Evolutionary conservation across 2,329 filamentous ascomycete species (phyloP).

Genomic region (Nemania abortiva): DNA sequence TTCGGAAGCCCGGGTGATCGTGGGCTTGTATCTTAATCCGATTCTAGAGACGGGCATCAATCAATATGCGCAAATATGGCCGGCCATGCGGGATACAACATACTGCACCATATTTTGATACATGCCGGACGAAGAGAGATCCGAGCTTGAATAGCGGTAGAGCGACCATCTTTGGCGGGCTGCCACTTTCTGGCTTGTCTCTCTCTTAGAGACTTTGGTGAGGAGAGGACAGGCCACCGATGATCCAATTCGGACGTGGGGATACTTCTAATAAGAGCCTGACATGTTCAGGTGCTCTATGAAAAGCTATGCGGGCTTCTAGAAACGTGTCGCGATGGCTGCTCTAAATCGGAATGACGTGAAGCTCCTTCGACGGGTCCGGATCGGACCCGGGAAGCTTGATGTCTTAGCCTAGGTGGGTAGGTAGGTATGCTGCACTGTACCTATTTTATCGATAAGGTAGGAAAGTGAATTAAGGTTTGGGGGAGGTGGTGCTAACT

Average conservation of each 20-base stretch:
- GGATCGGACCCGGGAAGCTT: constrained; percentile 4
- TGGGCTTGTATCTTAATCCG: constrained; percentile 75
- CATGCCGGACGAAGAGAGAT: constrained; percentile 71
- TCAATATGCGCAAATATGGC: constrained; percentile 2
- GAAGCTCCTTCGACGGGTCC: not conserved
- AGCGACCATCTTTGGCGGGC: constrained; percentile 65
- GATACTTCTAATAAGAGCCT: constrained; percentile 2
- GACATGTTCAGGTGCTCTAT: constrained; percentile 13
- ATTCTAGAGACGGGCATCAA: constrained; percentile 60
- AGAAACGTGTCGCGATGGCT: not conserved
- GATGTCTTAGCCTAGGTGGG: not conserved
- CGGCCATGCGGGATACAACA: constrained; percentile 45
- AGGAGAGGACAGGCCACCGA: not conserved
- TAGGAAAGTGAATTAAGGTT: not conserved
- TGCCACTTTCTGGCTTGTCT: constrained; percentile 3
- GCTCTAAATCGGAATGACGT: constrained; percentile 15
- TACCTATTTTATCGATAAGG: constrained; percentile 1
- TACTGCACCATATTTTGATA: constrained; percentile 78
- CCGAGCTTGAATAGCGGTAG: constrained; percentile 76
- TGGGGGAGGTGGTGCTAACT: not conserved
- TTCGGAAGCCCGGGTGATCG: constrained; percentile 71
- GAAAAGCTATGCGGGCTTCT: constrained; percentile 26
- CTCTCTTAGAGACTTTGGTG: constrained; percentile 4
- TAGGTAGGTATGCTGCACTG: not conserved
- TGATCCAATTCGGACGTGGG: constrained; percentile 5